phyloP scores from a whole-genome alignment of 2,329 filamentous ascomycete genomes.

The Colletotrichum brevisporum region DNA sequence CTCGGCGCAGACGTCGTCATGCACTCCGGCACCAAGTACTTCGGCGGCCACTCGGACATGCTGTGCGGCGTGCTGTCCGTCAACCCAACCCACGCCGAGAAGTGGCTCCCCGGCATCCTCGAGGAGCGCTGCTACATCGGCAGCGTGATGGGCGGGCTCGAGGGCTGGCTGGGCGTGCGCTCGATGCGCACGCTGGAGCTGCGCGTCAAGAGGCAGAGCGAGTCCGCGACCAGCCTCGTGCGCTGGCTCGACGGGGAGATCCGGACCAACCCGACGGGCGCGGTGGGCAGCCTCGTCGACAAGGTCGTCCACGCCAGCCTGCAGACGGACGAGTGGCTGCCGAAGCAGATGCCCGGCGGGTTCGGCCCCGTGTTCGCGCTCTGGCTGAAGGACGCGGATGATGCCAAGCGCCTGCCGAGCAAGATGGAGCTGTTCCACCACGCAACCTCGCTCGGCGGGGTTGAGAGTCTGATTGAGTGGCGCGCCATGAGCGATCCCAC shows the following conservation, averaged over 20 bases:
- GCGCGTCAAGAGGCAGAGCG: constrained; percentile 82
- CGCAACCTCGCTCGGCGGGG: constrained; percentile 92
- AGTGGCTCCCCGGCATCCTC: constrained; percentile 73
- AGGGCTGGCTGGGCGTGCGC: constrained; percentile 92
- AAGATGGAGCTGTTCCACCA: constrained; percentile 90
- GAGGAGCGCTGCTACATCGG: constrained; percentile 84
- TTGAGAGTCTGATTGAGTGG: constrained; percentile 98
- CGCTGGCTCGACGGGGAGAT: constrained; percentile 75
- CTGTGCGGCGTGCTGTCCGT: constrained; percentile 87
- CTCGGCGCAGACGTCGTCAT: constrained; percentile 89
- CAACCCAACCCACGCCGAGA: constrained; percentile 60
- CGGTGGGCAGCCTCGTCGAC: constrained; percentile 68
- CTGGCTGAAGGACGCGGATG: constrained; percentile 69
- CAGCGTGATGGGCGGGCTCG: constrained; percentile 87
- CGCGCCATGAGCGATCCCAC: constrained; percentile 85
- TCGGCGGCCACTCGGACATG: constrained; percentile 95
- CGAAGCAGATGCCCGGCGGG: constrained; percentile 90
- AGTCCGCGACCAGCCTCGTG: constrained; percentile 78
- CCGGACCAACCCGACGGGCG: constrained; percentile 47
- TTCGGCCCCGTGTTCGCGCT: constrained; percentile 92
- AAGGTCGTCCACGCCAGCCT: constrained; percentile 83
- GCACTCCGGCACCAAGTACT: constrained; percentile 96
- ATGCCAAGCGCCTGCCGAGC: constrained; percentile 80
- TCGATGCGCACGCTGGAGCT: constrained; percentile 89
- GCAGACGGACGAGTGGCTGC: constrained; percentile 82